These are phyloP conservation scores for Erigeron philadelphicus DNA, from an alignment of 140 eudicot species.

Conservation along the genomic window DNA sequence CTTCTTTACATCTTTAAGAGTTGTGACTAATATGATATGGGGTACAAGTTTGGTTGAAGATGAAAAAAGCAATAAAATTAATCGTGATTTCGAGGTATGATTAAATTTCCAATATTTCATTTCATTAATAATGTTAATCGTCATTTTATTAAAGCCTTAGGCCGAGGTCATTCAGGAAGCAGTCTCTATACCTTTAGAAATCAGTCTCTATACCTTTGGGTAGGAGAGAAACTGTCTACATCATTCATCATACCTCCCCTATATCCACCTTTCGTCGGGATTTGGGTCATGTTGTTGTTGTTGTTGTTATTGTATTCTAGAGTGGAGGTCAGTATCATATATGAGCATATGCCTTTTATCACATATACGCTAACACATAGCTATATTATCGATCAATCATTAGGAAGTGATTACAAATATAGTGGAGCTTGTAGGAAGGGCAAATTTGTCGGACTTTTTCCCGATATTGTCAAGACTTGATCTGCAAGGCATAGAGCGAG, in stretches of 20 bases:
- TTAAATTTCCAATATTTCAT: background rate
- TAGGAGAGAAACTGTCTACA: no score
- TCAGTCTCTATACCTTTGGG: no score
- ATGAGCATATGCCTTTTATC: no score
- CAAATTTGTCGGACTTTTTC: conserved; percentile 9
- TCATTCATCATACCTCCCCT: no score
- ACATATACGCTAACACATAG: no score
- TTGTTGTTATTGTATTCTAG: no score
- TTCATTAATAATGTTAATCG: background rate
- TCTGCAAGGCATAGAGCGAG: conserved; percentile 9
- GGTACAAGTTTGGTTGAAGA: background rate
- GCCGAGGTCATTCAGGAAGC: no score
- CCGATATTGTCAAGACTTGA: conserved; percentile 6
- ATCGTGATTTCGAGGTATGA: background rate
- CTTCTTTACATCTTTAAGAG: background rate
- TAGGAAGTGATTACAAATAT: background rate
- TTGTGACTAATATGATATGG: background rate
- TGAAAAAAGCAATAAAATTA: background rate
- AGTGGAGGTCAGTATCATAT: no score
- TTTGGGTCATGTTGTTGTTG: no score
- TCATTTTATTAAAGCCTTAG: no score
- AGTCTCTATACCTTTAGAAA: no score
- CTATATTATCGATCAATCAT: background rate
- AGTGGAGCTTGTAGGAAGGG: background rate
- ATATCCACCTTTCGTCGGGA: no score